Conservation (phyloP, 2,329 filamentous ascomycete genomes). For the Exophiala sp. region DNA sequence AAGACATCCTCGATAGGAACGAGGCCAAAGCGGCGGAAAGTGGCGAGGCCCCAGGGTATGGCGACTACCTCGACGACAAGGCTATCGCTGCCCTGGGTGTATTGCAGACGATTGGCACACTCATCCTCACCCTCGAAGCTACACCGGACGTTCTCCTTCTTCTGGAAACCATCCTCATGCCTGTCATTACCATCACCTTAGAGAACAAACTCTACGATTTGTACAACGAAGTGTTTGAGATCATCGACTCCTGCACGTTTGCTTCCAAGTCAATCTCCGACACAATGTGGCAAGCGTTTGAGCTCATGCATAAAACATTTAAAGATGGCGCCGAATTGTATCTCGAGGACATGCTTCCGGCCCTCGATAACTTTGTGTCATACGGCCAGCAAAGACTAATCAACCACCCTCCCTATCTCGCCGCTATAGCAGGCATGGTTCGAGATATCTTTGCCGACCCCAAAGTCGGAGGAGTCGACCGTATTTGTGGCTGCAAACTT, state of each 20-base stretch:
- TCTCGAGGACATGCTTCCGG: constrained; percentile 96
- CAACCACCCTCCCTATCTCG: constrained; percentile 80
- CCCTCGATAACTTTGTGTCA: constrained; percentile 95
- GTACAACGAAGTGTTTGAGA: constrained; percentile 98
- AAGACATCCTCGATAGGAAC: constrained; percentile 86
- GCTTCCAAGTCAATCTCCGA: constrained; percentile 91
- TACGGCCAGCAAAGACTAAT: constrained; percentile 79
- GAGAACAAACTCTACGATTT: constrained; percentile 98
- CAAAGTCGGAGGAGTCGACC: constrained; percentile 88
- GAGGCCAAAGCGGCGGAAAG: constrained; percentile 55
- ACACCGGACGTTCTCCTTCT: constrained; percentile 92
- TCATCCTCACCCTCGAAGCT: constrained; percentile 95
- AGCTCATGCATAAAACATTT: constrained; percentile 93
- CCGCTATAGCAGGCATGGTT: constrained; percentile 90
- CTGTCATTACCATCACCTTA: constrained; percentile 89
- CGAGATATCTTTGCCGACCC: constrained; percentile 89
- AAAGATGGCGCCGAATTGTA: constrained; percentile 96
- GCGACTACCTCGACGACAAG: constrained; percentile 95
- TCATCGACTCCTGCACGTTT: constrained; percentile 98
- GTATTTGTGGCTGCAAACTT: constrained; percentile 96
- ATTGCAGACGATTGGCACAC: constrained; percentile 92
- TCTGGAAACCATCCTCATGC: constrained; percentile 94
- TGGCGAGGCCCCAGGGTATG: constrained; percentile 74
- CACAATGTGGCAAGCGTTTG: constrained; percentile 98
- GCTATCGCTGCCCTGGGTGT: constrained; percentile 96